Percentiles rank a stretch among this genome's conserved stretches.
Conservation (phyloP, 73 alveolate genomes). For the Durusdinium trenchii region DNA sequence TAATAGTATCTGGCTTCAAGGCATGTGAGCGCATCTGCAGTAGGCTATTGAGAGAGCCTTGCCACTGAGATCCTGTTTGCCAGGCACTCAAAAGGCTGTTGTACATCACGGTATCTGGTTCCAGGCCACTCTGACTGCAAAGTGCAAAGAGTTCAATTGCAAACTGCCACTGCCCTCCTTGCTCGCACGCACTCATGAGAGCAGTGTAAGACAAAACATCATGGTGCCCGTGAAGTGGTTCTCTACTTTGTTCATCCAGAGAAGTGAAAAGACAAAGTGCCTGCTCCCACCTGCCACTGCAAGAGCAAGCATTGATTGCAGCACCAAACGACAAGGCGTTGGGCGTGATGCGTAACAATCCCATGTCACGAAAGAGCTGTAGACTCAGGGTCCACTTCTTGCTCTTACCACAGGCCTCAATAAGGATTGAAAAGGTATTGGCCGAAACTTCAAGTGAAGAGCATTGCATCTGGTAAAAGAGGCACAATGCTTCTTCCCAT, state of each 20-base stretch:
- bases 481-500: conserved; percentile 62
- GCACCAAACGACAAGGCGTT: neutral
- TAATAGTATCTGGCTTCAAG: neutral
- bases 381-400: conserved; percentile 38
- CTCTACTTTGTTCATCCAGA: neutral
- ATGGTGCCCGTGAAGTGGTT: too few species aligned
- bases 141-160: conserved; percentile 4
- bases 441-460: neutral
- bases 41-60: neutral
- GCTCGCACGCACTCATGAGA: conserved; percentile 24
- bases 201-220: conserved; percentile 50
- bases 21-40: neutral
- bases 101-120: conserved; percentile 24
- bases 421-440: neutral
- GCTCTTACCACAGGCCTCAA: conserved; percentile 27
- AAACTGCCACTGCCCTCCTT: conserved; percentile 62
- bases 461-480: neutral
- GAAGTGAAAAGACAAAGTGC: conserved; percentile 13
- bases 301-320: conserved; percentile 19
- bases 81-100: conserved; percentile 18
- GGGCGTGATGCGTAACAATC: neutral
- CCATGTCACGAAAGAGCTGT: neutral
- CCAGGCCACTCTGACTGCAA: neutral
- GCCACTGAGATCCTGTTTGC: conserved; percentile 63
- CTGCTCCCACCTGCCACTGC: conserved; percentile 64